Percentiles rank a stretch among this genome's conserved stretches.
Evolutionary conservation across 495 filamentous ascomycete genomes (phyloP).

Genomic region (Trichoderma virens): DNA sequence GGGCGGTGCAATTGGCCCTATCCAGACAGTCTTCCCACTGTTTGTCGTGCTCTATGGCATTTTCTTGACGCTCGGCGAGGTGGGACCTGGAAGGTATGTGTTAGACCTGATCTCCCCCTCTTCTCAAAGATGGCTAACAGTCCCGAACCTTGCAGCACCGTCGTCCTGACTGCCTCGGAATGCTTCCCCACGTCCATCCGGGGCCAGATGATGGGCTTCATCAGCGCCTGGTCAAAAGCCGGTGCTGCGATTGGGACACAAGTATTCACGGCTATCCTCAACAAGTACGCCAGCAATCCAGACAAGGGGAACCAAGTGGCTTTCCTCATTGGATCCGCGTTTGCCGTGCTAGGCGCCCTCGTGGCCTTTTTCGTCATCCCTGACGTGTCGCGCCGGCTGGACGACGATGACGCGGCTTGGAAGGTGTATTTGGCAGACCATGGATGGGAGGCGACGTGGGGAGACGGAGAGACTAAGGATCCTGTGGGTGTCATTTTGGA

Average conservation of each 20-base stretch:
- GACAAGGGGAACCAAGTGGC: background rate
- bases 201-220: background rate
- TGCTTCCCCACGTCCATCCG: background rate
- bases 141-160: background rate
- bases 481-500: background rate
- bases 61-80: conserved; percentile 26
- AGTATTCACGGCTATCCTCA: background rate
- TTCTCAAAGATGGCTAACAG: background rate
- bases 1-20: conserved; percentile 33
- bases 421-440: background rate
- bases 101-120: background rate
- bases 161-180: background rate
- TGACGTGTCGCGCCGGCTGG: conserved; percentile 1
- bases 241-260: background rate
- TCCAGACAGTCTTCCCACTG: conserved; percentile 38
- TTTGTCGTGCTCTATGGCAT: conserved; percentile 48
- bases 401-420: conserved; percentile 1
- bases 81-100: background rate
- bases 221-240: background rate
- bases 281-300: background rate
- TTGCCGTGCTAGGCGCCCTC: background rate
- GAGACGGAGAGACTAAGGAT: background rate
- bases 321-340: background rate
- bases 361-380: conserved; percentile 5
- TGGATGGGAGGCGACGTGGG: conserved; percentile 1